Evolutionary conservation across 805 yeast genomes (phyloP).

Genomic region (Cyberlindnera mrakii): DNA sequence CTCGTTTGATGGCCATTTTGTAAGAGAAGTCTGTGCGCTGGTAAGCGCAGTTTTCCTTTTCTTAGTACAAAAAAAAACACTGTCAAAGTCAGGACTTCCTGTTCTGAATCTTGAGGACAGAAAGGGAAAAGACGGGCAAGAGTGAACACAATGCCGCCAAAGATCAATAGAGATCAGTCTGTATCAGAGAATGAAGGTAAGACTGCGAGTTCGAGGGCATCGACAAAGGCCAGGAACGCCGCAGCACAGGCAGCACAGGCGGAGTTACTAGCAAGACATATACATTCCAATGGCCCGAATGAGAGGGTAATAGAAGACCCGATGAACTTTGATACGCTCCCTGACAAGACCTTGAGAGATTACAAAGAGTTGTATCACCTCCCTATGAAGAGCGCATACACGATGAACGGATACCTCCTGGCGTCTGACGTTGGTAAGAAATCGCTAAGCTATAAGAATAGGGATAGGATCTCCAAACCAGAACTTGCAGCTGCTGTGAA

Average conservation of each 20-base stretch:
- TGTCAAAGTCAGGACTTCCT: neutral
- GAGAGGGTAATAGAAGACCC: conserved; percentile 48
- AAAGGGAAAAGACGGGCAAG: too few species aligned
- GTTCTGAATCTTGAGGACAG: too few species aligned
- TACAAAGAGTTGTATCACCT: conserved; percentile 60
- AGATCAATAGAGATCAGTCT: conserved; percentile 19
- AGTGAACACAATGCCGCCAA: conserved; percentile 19
- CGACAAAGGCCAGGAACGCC: conserved; percentile 55
- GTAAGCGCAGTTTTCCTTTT: too few species aligned
- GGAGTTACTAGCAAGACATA: conserved; percentile 59
- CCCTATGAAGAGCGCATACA: conserved; percentile 51
- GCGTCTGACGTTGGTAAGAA: conserved; percentile 70
- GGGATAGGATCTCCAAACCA: conserved; percentile 45
- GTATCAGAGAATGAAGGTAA: conserved; percentile 22
- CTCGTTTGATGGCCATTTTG: too few species aligned
- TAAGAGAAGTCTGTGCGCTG: too few species aligned
- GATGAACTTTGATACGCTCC: conserved; percentile 61
- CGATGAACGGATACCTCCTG: conserved; percentile 64
- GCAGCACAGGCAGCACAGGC: conserved; percentile 66
- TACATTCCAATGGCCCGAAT: conserved; percentile 68
- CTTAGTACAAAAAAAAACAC: neutral
- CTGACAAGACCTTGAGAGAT: conserved; percentile 57
- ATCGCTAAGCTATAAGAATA: conserved; percentile 39
- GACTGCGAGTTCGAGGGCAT: conserved; percentile 31
- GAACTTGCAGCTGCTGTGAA: conserved; percentile 57